Percentiles rank a stretch among this genome's conserved stretches.
Conservation (phyloP, 768 basidiomycete genomes). For the Sporobolomyces pararoseus region DNA sequence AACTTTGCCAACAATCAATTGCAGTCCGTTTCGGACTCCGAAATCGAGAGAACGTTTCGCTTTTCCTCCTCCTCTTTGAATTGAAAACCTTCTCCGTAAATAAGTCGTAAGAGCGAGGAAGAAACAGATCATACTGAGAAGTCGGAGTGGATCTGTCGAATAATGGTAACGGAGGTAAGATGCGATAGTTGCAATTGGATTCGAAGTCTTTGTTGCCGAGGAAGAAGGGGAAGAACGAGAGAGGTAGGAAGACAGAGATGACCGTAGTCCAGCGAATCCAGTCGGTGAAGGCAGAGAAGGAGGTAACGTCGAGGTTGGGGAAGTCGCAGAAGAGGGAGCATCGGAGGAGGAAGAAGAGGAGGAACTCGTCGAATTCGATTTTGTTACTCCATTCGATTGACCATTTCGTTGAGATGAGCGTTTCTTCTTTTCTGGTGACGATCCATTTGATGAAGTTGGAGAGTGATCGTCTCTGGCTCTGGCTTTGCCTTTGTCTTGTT, state of each 20-base stretch:
- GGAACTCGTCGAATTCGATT: not conserved
- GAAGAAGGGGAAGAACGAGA: not conserved
- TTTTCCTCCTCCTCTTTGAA: not conserved
- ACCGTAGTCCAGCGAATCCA: slow-evolving; percentile 2
- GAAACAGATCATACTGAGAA: slow-evolving; percentile 19
- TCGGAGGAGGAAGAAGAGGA: not conserved
- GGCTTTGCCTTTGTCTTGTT: slow-evolving; percentile 26
- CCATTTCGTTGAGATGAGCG: not conserved
- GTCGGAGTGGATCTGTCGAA: slow-evolving; percentile 28
- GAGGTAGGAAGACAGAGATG: not conserved
- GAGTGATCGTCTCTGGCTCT: slow-evolving; percentile 3
- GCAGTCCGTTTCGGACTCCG: not conserved
- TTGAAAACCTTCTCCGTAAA: slow-evolving; percentile 8
- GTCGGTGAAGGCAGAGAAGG: not conserved
- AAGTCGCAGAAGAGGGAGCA: slow-evolving; percentile 9
- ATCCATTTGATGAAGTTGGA: not conserved
- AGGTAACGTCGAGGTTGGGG: slow-evolving; percentile 10
- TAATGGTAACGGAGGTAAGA: slow-evolving; percentile 16
- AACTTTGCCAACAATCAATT: slow-evolving; percentile 5
- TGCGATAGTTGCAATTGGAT: not conserved
- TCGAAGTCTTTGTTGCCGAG: not conserved
- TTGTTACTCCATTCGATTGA: not conserved
- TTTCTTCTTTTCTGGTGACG: slow-evolving; percentile 18
- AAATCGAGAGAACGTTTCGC: not conserved
- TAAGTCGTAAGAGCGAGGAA: slow-evolving; percentile 23